Evolutionary conservation across 305 asterid species (phyloP), one percentile per base, ranked within the genome.

Genomic region (Plantago lanceolata): DNA sequence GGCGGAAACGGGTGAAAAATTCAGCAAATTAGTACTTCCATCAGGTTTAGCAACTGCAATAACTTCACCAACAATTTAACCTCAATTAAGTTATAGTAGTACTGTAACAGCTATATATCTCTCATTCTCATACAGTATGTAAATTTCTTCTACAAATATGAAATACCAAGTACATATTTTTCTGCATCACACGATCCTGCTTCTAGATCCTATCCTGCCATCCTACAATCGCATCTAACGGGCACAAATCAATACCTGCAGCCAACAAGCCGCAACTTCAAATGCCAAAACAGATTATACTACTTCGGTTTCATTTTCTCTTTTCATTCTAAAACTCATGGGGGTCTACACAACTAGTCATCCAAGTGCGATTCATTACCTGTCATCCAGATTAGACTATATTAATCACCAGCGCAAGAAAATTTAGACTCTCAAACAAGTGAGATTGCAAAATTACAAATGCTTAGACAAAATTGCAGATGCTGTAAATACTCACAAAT

Each of bases 401-500:
- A 40, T 40, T 7, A 33, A 33, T 24, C 2, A 24, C 0, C 12
- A 3, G 16, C 16, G 3, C 47, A 15, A 40, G 12, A 11, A 40
- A 11, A 13, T 40, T 33, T 40, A 12, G 11, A 40, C 11, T 40
- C 47, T 40, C 12, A 28, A 44, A 18, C 29, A 20, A 40, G 35
- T 48, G 12, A 45, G n/a, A 51, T 19, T 24, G 2, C 28, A 24
- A 40, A 40, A 11, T 40, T 12, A 11, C 4, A 40, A 40, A 40
- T 11, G 47, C 47, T 40, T 16, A 11, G 47, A 11, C 47, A 40
- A 13, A 58, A 40, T 1, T 40, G 47, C 14, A 40, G 47, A 40
- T 40, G 47, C 47, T 40, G 47, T 11, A 40, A 40, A 11, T 8
- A 61, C 68, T 71, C 57, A 59, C 66, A 52, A 53, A 44, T 18